Evolutionary conservation across 768 basidiomycete species (phyloP).

Genomic region (Polyporus arcularius): DNA sequence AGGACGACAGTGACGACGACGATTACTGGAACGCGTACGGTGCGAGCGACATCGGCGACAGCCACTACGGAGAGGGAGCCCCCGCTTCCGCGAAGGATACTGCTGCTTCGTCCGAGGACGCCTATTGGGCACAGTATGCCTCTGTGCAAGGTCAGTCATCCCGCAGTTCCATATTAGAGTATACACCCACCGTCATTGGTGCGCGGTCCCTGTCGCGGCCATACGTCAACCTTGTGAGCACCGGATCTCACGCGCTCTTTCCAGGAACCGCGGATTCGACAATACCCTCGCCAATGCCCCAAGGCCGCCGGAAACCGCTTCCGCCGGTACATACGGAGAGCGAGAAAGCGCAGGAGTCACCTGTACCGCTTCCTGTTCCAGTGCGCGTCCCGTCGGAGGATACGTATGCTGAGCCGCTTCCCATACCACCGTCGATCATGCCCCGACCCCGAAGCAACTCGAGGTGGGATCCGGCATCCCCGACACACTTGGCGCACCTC

Average conservation of each 20-base stretch:
- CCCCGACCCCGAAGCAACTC: conserved; percentile 18
- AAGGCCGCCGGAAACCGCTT: conserved; percentile 30
- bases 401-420: conserved; percentile 24
- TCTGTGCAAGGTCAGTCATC: conserved; percentile 61
- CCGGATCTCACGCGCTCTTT: not conserved
- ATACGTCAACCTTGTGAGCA: not conserved
- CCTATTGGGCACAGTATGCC: conserved; percentile 78
- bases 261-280: conserved; percentile 76
- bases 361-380: conserved; percentile 26
- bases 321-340: conserved; percentile 15
- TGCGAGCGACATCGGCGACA: conserved; percentile 33
- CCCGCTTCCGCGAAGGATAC: conserved; percentile 28
- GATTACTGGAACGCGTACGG: conserved; percentile 74
- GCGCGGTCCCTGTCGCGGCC: not conserved
- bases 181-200: not conserved
- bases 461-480: conserved; percentile 33
- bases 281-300: conserved; percentile 50
- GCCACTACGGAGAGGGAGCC: conserved; percentile 20
- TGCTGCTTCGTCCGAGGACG: conserved; percentile 47
- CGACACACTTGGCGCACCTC: conserved; percentile 27
- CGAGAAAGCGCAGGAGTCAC: conserved; percentile 23
- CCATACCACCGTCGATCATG: conserved; percentile 20
- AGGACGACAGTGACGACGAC: conserved; percentile 44
- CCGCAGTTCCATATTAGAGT: not conserved
- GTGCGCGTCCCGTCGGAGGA: conserved; percentile 18